Evolutionary conservation across 2,329 filamentous ascomycete species (phyloP), one percentile per base, ranked within the genome.

Genomic region (Aspergillus cejpii): DNA sequence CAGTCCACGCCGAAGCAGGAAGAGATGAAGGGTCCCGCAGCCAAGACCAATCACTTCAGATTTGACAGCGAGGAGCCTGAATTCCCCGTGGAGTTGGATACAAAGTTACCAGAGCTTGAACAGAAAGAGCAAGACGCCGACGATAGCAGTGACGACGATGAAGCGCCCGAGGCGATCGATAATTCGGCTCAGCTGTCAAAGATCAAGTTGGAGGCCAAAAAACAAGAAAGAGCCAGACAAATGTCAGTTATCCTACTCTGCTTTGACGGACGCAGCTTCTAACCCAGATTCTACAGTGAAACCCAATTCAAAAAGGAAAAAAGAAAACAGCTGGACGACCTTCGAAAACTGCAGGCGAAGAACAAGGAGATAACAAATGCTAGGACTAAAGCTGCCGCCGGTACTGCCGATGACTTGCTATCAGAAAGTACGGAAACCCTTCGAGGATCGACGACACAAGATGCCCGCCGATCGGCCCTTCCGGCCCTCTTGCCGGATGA

Each of bases 401-500:
- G 38, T 4, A 39, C 53, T 19, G 53, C 50, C 11, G 66, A 69
- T 37, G 68, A 70, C 27, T 26, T 64, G 12, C 50, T 60, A 27
- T 70, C 68, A 14, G 68, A 70, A 49, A 71, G 67, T 49, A 67
- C 67, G 6, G 61, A 56, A 38, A 71, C 67, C 3, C 53, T 70
- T 6, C 66, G 67, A 49, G 67, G 64, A 27, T 65, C 61, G 17
- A 61, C 51, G 21, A 63, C 60, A 24, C 62, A 66, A 47, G 64
- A 67, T 41, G 45, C 62, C 50, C 57, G 63, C 55, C 59, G 59
- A 50, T 61, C 53, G 8, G 56, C 60, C n/a, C 66, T 77, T 10
- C 75, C 75, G 5, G 68, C 67, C 29, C 65, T 77, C 17, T 70
- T 78, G 26, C 75, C 75, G 4, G 69, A 72, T 41, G 72, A 74